These are phyloP conservation scores for Dispira parvispora DNA, from an alignment of 192 early-diverging fungal species.

Conservation along the genomic window DNA sequence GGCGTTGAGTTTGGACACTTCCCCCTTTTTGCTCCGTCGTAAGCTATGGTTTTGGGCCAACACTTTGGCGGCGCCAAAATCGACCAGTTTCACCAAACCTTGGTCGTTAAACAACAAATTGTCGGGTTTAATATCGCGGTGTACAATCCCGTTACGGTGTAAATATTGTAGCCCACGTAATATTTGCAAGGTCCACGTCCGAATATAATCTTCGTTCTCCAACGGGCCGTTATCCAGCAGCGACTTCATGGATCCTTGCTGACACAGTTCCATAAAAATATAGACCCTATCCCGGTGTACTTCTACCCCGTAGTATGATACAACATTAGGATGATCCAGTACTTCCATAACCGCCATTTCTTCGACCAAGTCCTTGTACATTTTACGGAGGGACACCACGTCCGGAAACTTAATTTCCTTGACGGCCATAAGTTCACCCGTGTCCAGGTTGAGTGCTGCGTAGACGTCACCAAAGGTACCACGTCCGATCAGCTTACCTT, in stretches of 20 bases:
- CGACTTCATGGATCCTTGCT: slow-evolving; percentile 50
- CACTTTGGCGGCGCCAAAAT: slow-evolving; percentile 85
- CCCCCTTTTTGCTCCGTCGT: slow-evolving; percentile 14
- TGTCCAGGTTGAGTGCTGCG: slow-evolving; percentile 65
- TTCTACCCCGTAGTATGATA: slow-evolving; percentile 80
- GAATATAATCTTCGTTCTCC: slow-evolving; percentile 51
- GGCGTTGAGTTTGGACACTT: slow-evolving; percentile 1
- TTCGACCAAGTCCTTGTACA: slow-evolving; percentile 50
- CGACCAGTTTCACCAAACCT: slow-evolving; percentile 68
- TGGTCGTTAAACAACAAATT: slow-evolving; percentile 62
- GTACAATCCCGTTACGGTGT: slow-evolving; percentile 68
- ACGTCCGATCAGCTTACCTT: slow-evolving; percentile 65
- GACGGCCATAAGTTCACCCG: slow-evolving; percentile 76
- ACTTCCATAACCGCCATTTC: slow-evolving; percentile 88
- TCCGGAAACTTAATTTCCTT: slow-evolving; percentile 82
- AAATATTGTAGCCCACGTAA: slow-evolving; percentile 70
- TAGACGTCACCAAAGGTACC: slow-evolving; percentile 82
- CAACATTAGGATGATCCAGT: slow-evolving; percentile 77
- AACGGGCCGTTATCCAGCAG: slow-evolving; percentile 67
- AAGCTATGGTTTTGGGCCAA: slow-evolving; percentile 38
- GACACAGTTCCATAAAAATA: slow-evolving; percentile 87
- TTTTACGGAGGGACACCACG: slow-evolving; percentile 23
- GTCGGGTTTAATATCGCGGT: slow-evolving; percentile 67
- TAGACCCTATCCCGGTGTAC: slow-evolving; percentile 78
- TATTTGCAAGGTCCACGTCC: slow-evolving; percentile 65